Base-by-base conservation (phyloP, 371 early-diverging fungal species). In the Mortierella sp. region DNA sequence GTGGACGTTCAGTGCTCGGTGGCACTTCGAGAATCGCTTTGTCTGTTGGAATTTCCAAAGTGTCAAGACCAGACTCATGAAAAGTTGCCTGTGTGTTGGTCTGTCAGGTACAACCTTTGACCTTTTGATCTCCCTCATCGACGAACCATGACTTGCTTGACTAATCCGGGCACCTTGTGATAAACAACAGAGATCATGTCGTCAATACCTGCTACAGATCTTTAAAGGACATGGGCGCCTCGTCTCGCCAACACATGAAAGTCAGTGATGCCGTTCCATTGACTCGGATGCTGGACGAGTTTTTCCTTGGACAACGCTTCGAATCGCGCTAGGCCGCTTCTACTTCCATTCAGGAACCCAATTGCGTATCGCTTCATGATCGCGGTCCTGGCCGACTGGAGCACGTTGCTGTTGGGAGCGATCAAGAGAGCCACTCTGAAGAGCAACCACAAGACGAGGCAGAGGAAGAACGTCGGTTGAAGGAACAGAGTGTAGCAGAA, bases 11-110 rank as follows among this genome's bases (percentile, higher is more conserved):
- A 63, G 4, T 73, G 68, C 31, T n/a, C 59, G 3, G 31, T 23
- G 4, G 67, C 64, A 5, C 61, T 73, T 1, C 68, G 64, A 46
- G 54, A 64, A 8, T 60, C 68, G 0, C 57, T 73, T 14, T 67
- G 74, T 48, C 64, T 73, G 14, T 57, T 73, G 10, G 64, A 73
- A 50, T 67, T 64, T 21, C 67, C 73, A 23, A 72, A 63, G 31
- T 73, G 68, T 30, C 39, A 54, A n/a, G 60, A 28, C 5, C 47
- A 46, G 31, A 38, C 56, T 5, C 54, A 59, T 3, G 3, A 38
- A 9, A 14, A 52, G 5, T 43, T 67, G 1, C 74, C 74, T 10
- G 58, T 73, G 10, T 73, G 74, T 47, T 64, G 50, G 49, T 73
- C 74, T 39, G 74, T 73, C 23, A 63, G 74, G 74, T 73, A 64